Conservation (phyloP, 768 basidiomycete genomes). For the Pholiota molesta region DNA sequence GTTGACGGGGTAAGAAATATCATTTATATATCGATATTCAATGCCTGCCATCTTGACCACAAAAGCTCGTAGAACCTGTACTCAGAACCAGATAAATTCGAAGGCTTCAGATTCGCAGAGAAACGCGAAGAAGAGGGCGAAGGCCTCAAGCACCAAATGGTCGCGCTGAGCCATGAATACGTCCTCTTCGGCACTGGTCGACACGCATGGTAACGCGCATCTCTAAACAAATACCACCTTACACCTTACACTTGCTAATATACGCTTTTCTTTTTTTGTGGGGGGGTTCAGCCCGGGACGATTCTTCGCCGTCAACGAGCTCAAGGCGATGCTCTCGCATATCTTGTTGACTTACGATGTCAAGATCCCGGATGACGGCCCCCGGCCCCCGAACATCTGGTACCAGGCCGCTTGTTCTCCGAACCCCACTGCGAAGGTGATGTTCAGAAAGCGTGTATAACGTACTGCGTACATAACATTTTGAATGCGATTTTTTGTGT, state of each 20-base stretch:
- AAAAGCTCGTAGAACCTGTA: constrained; percentile 34
- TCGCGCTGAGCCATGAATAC: constrained; percentile 28
- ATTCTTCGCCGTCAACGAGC: constrained; percentile 47
- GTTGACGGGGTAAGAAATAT: constrained; percentile 19
- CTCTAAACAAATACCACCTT: too few relatives aligned
- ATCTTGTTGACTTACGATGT: constrained; percentile 44
- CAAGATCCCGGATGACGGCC: constrained; percentile 30
- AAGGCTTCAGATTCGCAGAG: constrained; percentile 50
- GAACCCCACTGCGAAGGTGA: constrained; percentile 24
- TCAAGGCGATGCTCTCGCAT: constrained; percentile 45
- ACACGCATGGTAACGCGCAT: constrained; percentile 30
- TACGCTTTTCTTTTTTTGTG: too few relatives aligned
- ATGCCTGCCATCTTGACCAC: too few relatives aligned
- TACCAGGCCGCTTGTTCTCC: constrained; percentile 22
- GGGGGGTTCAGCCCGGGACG: constrained; percentile 39
- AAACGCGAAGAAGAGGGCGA: constrained; percentile 38
- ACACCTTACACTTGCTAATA: too few relatives aligned
- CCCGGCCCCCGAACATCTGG: constrained; percentile 23
- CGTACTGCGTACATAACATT: too few relatives aligned
- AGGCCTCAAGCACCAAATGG: constrained; percentile 20
- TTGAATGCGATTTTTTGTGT: too few relatives aligned
- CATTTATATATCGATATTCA: too few relatives aligned
- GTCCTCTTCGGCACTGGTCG: constrained; percentile 43
- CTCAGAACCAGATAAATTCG: constrained; percentile 42
- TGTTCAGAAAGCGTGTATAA: constrained; percentile 15